Evolutionary conservation across 345 rosid species (phyloP), one percentile per base, ranked within the genome.

Genomic region (Salix viminalis): DNA sequence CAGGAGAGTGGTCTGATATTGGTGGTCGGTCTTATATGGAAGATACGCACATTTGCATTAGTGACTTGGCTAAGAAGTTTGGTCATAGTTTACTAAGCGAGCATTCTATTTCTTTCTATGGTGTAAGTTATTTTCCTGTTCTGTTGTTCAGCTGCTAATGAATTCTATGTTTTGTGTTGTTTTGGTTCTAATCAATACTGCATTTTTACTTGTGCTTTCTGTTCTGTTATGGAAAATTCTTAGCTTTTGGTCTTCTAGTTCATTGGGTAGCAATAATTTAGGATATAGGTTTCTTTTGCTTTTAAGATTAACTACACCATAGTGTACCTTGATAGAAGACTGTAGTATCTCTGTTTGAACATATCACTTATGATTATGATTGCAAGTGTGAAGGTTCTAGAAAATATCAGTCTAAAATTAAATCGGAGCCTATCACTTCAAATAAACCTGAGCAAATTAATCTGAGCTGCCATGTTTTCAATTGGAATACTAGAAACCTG

Each of bases 1-100:
- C 97, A 2, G 98, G 97, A 76, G 92, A 90, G 64, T 94, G 92
- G 87, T 83, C 95, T 42, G 92, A 92, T 76, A 91, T 92, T 56
- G 89, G 95, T 6, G 71, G 71, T 32, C 91, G 97, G 44, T 13
- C 69, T 54, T 52, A 84, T 67, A 92, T 94, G 97, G 98, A 94
- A 82, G 98, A 94, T 78, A 90, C 91, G 23, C 85, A 89, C 79
- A 67, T 92, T 75, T 91, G 98, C 87, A 92, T 94, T 39, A 84
- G 82, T 5, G 88, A 92, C 79, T 73, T 94, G 82, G 88, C 92
- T 60, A 79, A 84, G 80, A 87, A 81, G 19, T 87, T 87, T 77
- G 87, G 90, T 74, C 65, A 30, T 44, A 32, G 77, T 79, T 75
- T 79, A 68, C 81, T 74, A 70, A 70, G 48, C 41, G 85, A 81